Conservation (phyloP, 768 basidiomycete species). For the Lyophyllum shimeji region DNA sequence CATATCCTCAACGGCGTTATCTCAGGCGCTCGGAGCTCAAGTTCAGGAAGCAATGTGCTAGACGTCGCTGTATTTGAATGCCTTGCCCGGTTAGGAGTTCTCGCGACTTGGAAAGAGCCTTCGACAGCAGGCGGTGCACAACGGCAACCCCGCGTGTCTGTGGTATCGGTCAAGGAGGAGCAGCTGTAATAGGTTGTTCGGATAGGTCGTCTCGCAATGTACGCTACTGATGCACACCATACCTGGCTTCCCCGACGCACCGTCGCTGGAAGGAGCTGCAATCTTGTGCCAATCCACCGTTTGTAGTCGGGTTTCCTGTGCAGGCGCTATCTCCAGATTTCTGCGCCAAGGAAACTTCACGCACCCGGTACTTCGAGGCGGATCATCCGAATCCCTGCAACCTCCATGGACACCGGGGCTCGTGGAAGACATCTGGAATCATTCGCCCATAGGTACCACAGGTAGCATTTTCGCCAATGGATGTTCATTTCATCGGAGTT, state of each 20-base stretch:
- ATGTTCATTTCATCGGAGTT: neutral
- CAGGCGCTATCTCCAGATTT: neutral
- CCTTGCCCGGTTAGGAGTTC: slow-evolving; percentile 30
- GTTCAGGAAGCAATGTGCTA: slow-evolving; percentile 4
- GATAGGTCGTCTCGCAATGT: neutral
- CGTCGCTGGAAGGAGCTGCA: too few species aligned
- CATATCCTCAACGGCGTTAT: slow-evolving; percentile 43
- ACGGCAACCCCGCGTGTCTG: slow-evolving; percentile 4
- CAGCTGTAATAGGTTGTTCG: neutral
- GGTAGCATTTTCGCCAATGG: neutral
- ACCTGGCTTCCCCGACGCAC: too few species aligned
- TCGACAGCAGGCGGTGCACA: neutral
- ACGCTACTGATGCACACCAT: too few species aligned
- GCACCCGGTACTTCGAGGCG: neutral
- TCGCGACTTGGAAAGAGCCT: slow-evolving; percentile 4
- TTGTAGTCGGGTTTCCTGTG: neutral
- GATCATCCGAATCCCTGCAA: neutral
- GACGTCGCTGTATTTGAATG: slow-evolving; percentile 25
- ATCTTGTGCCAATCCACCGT: neutral
- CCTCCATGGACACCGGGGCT: neutral
- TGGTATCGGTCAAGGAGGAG: slow-evolving; percentile 12
- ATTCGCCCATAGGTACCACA: neutral
- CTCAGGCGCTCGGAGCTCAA: slow-evolving; percentile 22
- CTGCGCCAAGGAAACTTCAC: neutral
- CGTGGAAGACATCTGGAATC: neutral